A percentile compares a stretch with the other conserved stretches of the same genome.
phyloP scores from a whole-genome alignment of 1,139 yeast genomes.

The Saccharomyces hybrid region DNA sequence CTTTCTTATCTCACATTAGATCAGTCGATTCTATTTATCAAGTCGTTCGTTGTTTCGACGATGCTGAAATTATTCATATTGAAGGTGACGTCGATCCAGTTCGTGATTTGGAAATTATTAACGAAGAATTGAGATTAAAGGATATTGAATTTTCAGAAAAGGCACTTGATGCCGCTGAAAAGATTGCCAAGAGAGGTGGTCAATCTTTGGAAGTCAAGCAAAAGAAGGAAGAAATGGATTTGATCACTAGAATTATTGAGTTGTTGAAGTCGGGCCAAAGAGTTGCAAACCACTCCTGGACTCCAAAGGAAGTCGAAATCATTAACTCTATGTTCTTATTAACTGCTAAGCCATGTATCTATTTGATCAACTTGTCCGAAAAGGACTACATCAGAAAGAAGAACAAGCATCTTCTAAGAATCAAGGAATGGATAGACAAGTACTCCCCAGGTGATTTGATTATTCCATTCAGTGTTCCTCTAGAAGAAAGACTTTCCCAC shows the following conservation, averaged over 20 bases:
- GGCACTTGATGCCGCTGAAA: slow-evolving; percentile 81
- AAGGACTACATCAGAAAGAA: slow-evolving; percentile 92
- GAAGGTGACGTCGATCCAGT: slow-evolving; percentile 97
- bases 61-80: slow-evolving; percentile 94
- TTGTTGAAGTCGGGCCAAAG: slow-evolving; percentile 78
- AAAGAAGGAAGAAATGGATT: slow-evolving; percentile 83
- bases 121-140: slow-evolving; percentile 87
- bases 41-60: slow-evolving; percentile 96
- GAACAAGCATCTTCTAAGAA: slow-evolving; percentile 85
- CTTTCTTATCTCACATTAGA: slow-evolving; percentile 93
- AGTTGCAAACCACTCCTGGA: slow-evolving; percentile 87
- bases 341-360: slow-evolving; percentile 94
- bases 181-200: slow-evolving; percentile 88
- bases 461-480: slow-evolving; percentile 86
- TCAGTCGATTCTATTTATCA: slow-evolving; percentile 98
- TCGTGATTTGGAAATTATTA: slow-evolving; percentile 88
- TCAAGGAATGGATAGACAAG: slow-evolving; percentile 95
- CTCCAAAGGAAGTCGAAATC: slow-evolving; percentile 79
- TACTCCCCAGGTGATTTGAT: slow-evolving; percentile 91
- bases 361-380: slow-evolving; percentile 89
- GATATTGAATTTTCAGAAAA: slow-evolving; percentile 92
- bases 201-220: slow-evolving; percentile 92
- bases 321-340: slow-evolving; percentile 81
- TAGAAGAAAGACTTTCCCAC: slow-evolving; percentile 87
- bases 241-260: slow-evolving; percentile 67